Percentiles rank a stretch among this genome's conserved stretches.
phyloP scores from a whole-genome alignment of 257 asterid species.

The Apocynum venetum region DNA sequence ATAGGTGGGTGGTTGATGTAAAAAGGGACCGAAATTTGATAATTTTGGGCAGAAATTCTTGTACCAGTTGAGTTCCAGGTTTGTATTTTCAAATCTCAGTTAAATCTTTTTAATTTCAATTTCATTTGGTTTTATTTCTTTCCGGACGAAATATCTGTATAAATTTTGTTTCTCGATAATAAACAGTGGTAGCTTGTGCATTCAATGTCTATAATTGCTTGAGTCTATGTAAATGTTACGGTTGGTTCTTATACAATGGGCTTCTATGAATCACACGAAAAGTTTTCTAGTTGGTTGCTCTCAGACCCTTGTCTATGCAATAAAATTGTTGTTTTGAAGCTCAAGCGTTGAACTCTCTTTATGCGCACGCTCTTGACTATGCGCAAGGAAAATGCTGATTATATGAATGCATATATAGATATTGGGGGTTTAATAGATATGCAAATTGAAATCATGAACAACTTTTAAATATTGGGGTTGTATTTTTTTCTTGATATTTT shows the following conservation, averaged over 20 bases:
- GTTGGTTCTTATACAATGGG: not conserved
- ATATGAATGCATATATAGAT: not conserved
- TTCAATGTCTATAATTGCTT: not conserved
- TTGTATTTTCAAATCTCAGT: not conserved
- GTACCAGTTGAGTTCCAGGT: not conserved
- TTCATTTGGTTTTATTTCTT: not conserved
- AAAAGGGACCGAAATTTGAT: not conserved
- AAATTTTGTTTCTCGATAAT: not conserved
- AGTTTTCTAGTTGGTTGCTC: not conserved
- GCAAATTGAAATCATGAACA: not conserved
- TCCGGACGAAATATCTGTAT: not conserved
- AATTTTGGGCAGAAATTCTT: not conserved
- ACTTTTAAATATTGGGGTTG: not conserved
- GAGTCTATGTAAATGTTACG: no score
- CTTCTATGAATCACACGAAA: not conserved
- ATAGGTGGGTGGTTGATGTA: not conserved
- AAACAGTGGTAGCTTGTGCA: not conserved
- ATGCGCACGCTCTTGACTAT: not conserved
- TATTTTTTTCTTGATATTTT: not conserved
- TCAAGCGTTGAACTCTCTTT: not conserved
- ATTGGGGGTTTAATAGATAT: not conserved
- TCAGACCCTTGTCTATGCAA: not conserved
- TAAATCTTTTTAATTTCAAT: not conserved
- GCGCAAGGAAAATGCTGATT: not conserved
- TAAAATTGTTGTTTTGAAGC: not conserved